Evolutionary conservation across 129 eudicot species (phyloP).

Genomic region (Logfia minima): DNA sequence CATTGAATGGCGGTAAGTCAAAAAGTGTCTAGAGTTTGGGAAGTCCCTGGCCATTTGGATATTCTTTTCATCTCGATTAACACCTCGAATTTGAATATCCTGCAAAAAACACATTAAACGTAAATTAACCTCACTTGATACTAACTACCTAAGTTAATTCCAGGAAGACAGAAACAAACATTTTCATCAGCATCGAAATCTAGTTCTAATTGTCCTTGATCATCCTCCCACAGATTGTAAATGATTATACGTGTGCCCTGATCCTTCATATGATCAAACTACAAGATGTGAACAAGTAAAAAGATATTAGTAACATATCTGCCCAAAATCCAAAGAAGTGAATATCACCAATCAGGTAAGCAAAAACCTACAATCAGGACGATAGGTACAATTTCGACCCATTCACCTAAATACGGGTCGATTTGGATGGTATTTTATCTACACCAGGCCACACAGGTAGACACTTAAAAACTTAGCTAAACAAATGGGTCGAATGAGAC

Average conservation of each 20-base stretch:
- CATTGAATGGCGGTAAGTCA: constrained; percentile 89
- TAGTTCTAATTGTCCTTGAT: constrained; percentile 84
- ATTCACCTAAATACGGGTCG: too few species aligned
- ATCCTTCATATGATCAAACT: constrained; percentile 79
- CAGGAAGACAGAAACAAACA: constrained; percentile 38
- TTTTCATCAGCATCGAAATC: constrained; percentile 80
- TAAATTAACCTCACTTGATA: constrained; percentile 16
- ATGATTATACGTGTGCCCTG: constrained; percentile 84
- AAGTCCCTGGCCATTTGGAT: constrained; percentile 72
- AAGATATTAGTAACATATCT: constrained; percentile 16
- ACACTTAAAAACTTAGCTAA: too few species aligned
- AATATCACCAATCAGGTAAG: not conserved
- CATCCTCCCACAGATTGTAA: constrained; percentile 98
- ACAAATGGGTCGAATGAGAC: too few species aligned
- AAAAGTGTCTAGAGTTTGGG: constrained; percentile 86
- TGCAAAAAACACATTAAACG: constrained; percentile 29
- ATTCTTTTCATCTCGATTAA: constrained; percentile 87
- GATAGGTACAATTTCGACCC: not conserved
- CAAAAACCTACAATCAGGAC: not conserved
- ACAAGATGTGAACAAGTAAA: constrained; percentile 16
- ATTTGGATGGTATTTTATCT: not conserved
- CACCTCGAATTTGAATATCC: constrained; percentile 98
- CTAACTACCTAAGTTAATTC: constrained; percentile 5
- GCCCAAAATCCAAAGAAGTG: not conserved
- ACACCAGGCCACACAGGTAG: not conserved